Base-by-base conservation (phyloP, 352 stramenopile species). In the Phytophthora macrochlamydospora region DNA sequence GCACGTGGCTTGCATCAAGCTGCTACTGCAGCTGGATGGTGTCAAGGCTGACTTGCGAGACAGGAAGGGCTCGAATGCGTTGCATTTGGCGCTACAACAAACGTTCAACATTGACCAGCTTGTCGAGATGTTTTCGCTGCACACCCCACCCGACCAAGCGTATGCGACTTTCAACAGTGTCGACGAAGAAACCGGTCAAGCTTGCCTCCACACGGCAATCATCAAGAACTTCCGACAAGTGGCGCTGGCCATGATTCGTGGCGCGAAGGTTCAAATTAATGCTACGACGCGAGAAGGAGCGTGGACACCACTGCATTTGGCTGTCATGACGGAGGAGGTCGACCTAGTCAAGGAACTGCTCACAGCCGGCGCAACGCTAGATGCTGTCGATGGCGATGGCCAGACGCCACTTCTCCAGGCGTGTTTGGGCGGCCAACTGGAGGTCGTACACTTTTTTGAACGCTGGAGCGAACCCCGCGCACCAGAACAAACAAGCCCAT, bases 401-500 rank as follows among this genome's bases (percentile, higher is more conserved):
- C 83, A 93, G 48, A 93, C 81, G 7, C 69, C 83, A 1, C 49
- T 92, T 7, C 59, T 88, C 3, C 73, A 84, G 59, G 85, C 85
- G 3, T 90, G 81, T 67, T 69, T 92, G 12, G 73, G 78, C 14
- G 79, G 71, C 0, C 67, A 81, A n/a, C 56, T 90, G 11, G 67
- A 79, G 13, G 66, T 89, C 4, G 78, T 89, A 3, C 73, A 72
- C 0, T 43, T 83, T 2, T 93, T 54, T 93, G 8, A 53, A 68
- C 4, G 68, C 65, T 9, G 79, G 78, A 0, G 79, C 85, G 3
- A 90, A 91, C 40, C 71, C 81, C 0, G 75, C 75, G 3, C 83
- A 91, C 37, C 85, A 91, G 48, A 93, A 91, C 63, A 84, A 84
- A n/a, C 81, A 92, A 59, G 79, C 78, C 2, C 76, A 91, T 51